phyloP scores from a whole-genome alignment of 768 basidiomycete species.

The Calocera cornea region DNA sequence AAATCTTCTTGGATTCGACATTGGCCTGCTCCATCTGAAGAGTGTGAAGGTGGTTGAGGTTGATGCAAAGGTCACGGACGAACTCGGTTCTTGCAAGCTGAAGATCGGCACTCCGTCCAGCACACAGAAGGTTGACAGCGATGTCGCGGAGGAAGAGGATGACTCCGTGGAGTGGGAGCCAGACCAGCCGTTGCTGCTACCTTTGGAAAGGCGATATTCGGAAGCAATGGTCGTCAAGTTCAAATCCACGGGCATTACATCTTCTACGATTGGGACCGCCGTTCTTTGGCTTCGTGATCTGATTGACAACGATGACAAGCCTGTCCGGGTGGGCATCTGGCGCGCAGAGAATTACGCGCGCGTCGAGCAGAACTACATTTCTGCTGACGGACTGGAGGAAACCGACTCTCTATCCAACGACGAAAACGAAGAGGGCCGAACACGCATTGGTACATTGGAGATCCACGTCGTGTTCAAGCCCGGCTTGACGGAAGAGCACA shows the following conservation, averaged over 20 bases:
- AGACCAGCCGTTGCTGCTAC: not conserved
- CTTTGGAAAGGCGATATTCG: not conserved
- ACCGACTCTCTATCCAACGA: conserved; percentile 20
- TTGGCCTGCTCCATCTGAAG: not conserved
- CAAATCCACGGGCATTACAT: not conserved
- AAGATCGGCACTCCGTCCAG: not conserved
- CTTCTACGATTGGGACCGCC: not conserved
- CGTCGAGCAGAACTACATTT: conserved; percentile 24
- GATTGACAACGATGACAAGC: conserved; percentile 5
- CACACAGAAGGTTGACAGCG: not conserved
- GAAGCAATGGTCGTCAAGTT: not conserved
- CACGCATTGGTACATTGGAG: conserved; percentile 19
- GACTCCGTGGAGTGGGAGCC: not conserved
- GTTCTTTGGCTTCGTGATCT: conserved; percentile 8
- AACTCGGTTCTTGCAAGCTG: conserved; percentile 31
- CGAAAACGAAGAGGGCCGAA: conserved; percentile 18
- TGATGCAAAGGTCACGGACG: conserved; percentile 20
- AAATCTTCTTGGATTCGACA: not conserved
- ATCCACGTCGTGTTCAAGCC: conserved; percentile 22
- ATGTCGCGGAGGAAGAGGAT: not conserved
- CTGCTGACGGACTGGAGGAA: conserved; percentile 16
- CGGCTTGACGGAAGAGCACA: conserved; percentile 20
- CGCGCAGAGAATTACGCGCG: conserved; percentile 20
- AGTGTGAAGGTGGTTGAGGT: conserved; percentile 7
- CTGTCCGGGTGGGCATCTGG: conserved; percentile 15